Conservation (phyloP, 371 early-diverging fungal genomes). For the Actinomortierella ambigua region DNA sequence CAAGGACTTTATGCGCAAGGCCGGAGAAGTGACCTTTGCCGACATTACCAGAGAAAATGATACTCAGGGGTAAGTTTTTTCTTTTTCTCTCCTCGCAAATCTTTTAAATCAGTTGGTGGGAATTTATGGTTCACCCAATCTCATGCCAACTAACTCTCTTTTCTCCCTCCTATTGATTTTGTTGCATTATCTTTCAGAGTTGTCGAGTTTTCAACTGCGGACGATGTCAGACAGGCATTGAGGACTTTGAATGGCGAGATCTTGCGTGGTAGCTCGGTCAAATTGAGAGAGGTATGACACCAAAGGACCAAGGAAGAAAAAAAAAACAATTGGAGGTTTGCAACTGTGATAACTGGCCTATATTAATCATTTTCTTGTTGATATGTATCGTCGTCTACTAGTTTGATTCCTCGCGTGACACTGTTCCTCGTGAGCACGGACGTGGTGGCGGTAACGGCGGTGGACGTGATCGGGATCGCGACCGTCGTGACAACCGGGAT, state of each 20-base stretch:
- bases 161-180: not conserved
- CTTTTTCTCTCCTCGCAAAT: too few species aligned
- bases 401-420: constrained; percentile 47
- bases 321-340: not conserved
- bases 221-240: constrained; percentile 87
- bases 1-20: constrained; percentile 95
- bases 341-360: not conserved
- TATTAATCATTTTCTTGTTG: not conserved
- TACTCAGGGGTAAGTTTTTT: constrained; percentile 82
- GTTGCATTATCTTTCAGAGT: constrained; percentile 57
- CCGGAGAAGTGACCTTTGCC: constrained; percentile 94
- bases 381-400: constrained; percentile 9
- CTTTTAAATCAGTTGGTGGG: too few species aligned
- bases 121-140: too few species aligned
- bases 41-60: constrained; percentile 83
- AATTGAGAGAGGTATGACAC: constrained; percentile 74
- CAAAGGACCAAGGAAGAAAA: not conserved
- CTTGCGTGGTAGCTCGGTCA: constrained; percentile 79
- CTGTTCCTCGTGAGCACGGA: constrained; percentile 46
- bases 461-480: constrained; percentile 51
- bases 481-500: constrained; percentile 37
- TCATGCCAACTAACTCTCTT: constrained; percentile 5
- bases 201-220: constrained; percentile 85
- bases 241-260: constrained; percentile 87
- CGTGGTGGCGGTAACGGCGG: constrained; percentile 51